phyloP scores from a whole-genome alignment of 2,329 filamentous ascomycete genomes.

The Sordariomycetes sp. region DNA sequence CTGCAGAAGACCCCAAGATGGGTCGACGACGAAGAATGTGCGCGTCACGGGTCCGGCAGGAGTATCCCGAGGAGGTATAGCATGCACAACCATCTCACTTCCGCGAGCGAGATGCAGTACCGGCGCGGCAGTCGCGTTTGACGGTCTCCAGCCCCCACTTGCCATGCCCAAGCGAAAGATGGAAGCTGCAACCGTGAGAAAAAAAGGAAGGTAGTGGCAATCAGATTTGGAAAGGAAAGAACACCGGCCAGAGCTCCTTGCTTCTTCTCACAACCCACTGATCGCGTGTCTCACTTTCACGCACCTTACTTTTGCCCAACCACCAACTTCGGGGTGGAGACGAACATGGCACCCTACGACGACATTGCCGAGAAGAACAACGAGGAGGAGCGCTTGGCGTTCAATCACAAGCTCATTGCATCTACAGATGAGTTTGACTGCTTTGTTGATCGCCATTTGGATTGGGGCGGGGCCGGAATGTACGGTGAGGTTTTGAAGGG shows the following conservation, averaged over 20 bases:
- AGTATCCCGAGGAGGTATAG: neutral
- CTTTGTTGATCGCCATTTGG: conserved; percentile 10
- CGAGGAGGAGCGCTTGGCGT: conserved; percentile 11
- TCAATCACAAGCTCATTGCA: conserved; percentile 8
- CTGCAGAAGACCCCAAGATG: neutral
- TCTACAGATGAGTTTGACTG: conserved; percentile 9
- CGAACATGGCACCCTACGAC: conserved; percentile 7
- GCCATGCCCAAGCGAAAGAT: neutral
- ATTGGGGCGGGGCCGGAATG: conserved; percentile 7
- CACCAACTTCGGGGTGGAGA: neutral
- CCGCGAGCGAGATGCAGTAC: no score
- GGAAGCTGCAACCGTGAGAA: neutral
- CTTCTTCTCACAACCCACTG: neutral
- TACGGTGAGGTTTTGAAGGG: conserved; percentile 14
- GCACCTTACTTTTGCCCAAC: neutral
- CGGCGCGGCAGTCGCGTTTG: no score
- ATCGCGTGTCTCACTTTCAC: neutral
- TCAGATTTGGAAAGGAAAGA: neutral
- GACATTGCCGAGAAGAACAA: conserved; percentile 10
- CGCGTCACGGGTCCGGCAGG: neutral
- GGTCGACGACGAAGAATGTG: neutral
- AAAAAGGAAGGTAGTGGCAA: neutral
- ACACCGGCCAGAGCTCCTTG: neutral
- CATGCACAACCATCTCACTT: neutral
- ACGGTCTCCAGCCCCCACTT: neutral